Conservation (phyloP, 129 eudicot genomes). For the Rutidosis leptorrhynchoides region DNA sequence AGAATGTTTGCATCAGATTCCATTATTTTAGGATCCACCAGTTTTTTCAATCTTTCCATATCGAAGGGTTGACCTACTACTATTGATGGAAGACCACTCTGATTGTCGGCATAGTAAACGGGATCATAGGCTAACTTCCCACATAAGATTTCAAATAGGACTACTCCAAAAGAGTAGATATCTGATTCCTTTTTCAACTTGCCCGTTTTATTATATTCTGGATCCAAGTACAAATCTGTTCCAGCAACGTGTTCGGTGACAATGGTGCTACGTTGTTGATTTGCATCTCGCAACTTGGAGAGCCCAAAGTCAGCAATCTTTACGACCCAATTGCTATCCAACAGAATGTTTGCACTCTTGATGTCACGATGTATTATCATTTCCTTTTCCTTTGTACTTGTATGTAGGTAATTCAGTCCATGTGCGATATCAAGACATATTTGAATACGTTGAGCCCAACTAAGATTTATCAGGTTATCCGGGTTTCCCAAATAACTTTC, state of each 20-base stretch:
- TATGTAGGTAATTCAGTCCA: neutral
- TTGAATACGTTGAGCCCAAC: neutral
- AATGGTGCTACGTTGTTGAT: neutral
- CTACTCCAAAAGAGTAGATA: neutral
- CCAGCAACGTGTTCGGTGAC: neutral
- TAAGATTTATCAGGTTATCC: neutral
- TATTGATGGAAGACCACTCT: neutral
- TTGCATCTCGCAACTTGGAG: neutral
- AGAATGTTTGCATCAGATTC: neutral
- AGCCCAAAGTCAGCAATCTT: neutral
- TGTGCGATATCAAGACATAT: neutral
- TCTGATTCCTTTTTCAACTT: neutral
- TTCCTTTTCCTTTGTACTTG: neutral
- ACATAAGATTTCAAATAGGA: neutral
- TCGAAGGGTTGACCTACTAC: neutral
- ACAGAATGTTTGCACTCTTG: neutral
- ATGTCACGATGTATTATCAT: neutral
- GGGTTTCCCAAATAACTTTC: neutral
- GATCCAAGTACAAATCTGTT: neutral
- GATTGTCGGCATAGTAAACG: neutral
- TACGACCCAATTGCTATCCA: neutral
- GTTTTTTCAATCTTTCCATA: neutral
- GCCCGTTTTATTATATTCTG: neutral
- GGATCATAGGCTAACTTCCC: neutral
- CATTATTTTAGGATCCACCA: neutral